Conservation (phyloP, 495 filamentous ascomycete species). For the Rhypophila decipiens region DNA sequence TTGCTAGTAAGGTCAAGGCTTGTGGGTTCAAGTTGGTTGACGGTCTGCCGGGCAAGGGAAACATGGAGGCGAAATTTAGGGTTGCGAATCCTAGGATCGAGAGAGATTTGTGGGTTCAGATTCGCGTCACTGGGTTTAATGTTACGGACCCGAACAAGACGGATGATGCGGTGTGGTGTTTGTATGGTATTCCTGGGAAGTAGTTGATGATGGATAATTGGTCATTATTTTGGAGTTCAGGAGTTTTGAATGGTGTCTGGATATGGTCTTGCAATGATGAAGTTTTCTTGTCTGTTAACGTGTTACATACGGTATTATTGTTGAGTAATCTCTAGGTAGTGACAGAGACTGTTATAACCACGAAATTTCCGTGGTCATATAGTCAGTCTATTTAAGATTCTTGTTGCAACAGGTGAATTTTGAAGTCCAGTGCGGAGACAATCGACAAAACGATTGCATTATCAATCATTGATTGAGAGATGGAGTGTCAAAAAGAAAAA, state of each 20-base stretch:
- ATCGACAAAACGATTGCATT: too few relatives aligned
- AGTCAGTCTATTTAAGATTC: too few relatives aligned
- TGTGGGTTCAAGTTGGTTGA: conserved; percentile 17
- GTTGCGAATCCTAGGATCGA: conserved; percentile 21
- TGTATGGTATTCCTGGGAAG: conserved; percentile 9
- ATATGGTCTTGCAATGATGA: too few relatives aligned
- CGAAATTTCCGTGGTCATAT: too few relatives aligned
- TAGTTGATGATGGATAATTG: not conserved
- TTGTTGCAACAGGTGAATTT: too few relatives aligned
- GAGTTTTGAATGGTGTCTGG: not conserved
- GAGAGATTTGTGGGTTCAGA: conserved; percentile 17
- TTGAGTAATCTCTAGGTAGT: too few relatives aligned
- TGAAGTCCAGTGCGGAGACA: too few relatives aligned
- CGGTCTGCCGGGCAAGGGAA: not conserved
- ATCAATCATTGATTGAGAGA: too few relatives aligned
- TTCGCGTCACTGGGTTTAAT: conserved; percentile 21
- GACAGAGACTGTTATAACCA: too few relatives aligned
- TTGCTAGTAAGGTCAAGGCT: conserved; percentile 7
- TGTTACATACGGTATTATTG: too few relatives aligned
- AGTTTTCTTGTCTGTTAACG: too few relatives aligned
- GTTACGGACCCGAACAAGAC: conserved; percentile 13
- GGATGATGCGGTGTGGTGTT: conserved; percentile 17
- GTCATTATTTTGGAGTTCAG: not conserved
- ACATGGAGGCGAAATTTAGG: not conserved
- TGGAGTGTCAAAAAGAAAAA: too few relatives aligned